Base-by-base conservation (phyloP, 495 filamentous ascomycete genomes). In the Pseudevernia furfuracea region DNA sequence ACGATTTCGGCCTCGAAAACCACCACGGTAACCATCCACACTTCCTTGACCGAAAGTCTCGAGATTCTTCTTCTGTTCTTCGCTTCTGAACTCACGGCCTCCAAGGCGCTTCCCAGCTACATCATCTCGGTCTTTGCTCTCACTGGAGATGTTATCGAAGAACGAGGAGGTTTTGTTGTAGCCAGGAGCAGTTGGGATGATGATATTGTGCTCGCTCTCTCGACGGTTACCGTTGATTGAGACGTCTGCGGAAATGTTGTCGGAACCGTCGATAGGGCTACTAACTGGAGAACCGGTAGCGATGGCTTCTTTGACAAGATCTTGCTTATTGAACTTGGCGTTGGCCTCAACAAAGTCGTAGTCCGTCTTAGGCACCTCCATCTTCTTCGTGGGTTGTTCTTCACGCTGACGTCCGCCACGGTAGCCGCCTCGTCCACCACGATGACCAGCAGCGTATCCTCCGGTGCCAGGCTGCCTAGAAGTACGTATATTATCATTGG, bases 21-120 rank as follows among this genome's bases (percentile, higher is more conserved):
- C 88, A 61, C 89, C 87, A 19, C 90, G 85, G 70, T 89, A 92
- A 9, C 88, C 85, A 64, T 99, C 94, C 23, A 99, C 93, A 68
- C 91, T 96, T 52, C 93, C 92, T 74, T 96, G 91, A n/a, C 94
- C 94, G 69, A 99, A 99, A 1, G 94, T 99, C 77, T 99, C 94
- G 64, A 99, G 85, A 72, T 99, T 99, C 74, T 90, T 90, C 75
- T 88, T 91, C 68, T 91, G 87, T 73, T 99, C 94, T 73, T 97
- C 92, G 23, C 86, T 87, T 56, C 94, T 85, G 85, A 93, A 96
- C 72, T 96, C 91, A 25, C 89, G 86, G n/a, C 92, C 93, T 61
- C 89, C 90, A 6, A 83, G 79, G 65, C 87, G 86, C 44, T 79
- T 78, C 52, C 52, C 30, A 3, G 52, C 52, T 21, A 34, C 28